These are phyloP conservation scores for Glycine latifolia DNA, from an alignment of 306 rosid genomes.

Conservation along the genomic window DNA sequence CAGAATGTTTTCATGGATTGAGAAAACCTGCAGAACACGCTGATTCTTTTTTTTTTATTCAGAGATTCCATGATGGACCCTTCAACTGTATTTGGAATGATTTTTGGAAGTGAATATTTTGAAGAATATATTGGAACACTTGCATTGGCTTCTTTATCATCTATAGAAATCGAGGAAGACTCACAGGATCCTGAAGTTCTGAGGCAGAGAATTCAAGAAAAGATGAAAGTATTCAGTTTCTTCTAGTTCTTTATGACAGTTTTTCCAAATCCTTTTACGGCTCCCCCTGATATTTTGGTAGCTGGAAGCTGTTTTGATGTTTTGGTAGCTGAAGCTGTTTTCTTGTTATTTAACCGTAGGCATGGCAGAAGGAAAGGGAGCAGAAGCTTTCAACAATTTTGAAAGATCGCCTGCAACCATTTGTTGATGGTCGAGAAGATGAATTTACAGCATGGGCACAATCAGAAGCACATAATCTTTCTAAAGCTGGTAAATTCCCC, in stretches of 20 bases:
- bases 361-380: slow-evolving; percentile 86
- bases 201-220: slow-evolving; percentile 70
- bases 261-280: neutral
- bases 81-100: slow-evolving; percentile 91
- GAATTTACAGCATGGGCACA: slow-evolving; percentile 81
- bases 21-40: slow-evolving; percentile 9
- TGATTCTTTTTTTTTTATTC: slow-evolving; percentile 29
- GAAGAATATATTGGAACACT: slow-evolving; percentile 92
- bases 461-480: slow-evolving; percentile 78
- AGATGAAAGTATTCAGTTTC: slow-evolving; percentile 60
- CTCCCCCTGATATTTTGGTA: slow-evolving; percentile 26
- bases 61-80: slow-evolving; percentile 96
- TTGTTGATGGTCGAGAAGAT: slow-evolving; percentile 67
- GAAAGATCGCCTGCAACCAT: slow-evolving; percentile 76
- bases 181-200: slow-evolving; percentile 63
- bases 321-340: slow-evolving; percentile 43
- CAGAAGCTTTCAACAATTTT: slow-evolving; percentile 62
- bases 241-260: slow-evolving; percentile 18
- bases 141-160: slow-evolving; percentile 76
- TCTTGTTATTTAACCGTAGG: slow-evolving; percentile 52
- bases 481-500: slow-evolving; percentile 70
- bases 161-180: slow-evolving; percentile 71
- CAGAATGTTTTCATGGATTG: neutral
- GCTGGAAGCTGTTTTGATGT: slow-evolving; percentile 38
- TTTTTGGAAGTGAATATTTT: slow-evolving; percentile 90